Evolutionary conservation across 2,329 filamentous ascomycete species (phyloP), one percentile per base, ranked within the genome.

Genomic region (Hypoxylon sp.): DNA sequence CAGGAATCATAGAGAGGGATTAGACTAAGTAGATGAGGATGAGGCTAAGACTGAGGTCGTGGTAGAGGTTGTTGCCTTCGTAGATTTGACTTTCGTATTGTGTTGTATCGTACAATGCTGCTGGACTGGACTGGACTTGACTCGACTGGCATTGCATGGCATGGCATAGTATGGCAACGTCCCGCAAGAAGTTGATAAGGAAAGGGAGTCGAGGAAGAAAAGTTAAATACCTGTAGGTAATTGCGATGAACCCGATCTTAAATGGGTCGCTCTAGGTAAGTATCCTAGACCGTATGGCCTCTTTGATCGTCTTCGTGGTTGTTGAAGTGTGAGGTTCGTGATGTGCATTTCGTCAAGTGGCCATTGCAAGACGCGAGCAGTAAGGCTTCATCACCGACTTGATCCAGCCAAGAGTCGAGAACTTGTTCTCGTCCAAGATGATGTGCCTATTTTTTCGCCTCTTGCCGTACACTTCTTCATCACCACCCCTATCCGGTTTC

Each of bases 201-300:
- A 8, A 17, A 17, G 3, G 9, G 9, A n/a, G 14, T 11, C n/a
- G n/a, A 42, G n/a, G 35, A 17, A 42, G 37, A 17, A n/a, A 22
- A 44, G 39, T 22, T 44, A 44, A 19, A 44, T 44, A 26, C 26
- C 26, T 22, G 3, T 26, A 44, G 39, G 39, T n/a, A 58, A 57
- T 55, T 31, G 48, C 63, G 58, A 60, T 39, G 39, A 57, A 29
- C 52, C 56, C 62, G 35, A 53, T 33, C 48, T 33, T 19, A 55
- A 50, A 33, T 22, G 63, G 57, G 35, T 26, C 31, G 35, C 29
- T 22, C 42, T 56, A 55, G 65, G 60, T 67, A 67, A 60, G 65
- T 64, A 58, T 58, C 44, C 55, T 58, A 58, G 55, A 48, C 19
- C 33, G 52, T 55, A 31, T 5, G 44, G 55, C 39, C 53, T 56